Percentiles rank a stretch among this genome's conserved stretches.
phyloP scores from a whole-genome alignment of 2,329 filamentous ascomycete genomes.

The Dothistroma pini region DNA sequence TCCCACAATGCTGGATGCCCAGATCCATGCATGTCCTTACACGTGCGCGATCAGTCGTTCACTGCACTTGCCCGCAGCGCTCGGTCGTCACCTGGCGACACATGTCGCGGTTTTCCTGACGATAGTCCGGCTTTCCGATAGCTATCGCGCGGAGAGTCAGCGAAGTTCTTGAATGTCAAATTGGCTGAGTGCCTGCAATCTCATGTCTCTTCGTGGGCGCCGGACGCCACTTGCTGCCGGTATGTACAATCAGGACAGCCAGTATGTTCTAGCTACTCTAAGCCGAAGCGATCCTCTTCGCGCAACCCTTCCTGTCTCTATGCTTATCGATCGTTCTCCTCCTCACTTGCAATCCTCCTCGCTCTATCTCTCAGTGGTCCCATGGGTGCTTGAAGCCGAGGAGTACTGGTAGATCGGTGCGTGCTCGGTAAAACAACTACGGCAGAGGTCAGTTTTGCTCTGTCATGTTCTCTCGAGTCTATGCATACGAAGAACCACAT shows the following conservation, averaged over 20 bases:
- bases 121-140: too few relatives aligned
- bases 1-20: not conserved
- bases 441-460: constrained; percentile 7
- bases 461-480: not conserved
- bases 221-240: not conserved
- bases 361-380: constrained; percentile 65
- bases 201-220: not conserved
- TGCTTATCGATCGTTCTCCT: not conserved
- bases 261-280: not conserved
- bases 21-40: not conserved
- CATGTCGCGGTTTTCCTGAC: not conserved
- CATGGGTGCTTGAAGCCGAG: constrained; percentile 95
- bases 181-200: not conserved
- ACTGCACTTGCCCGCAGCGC: not conserved
- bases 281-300: not conserved
- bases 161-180: not conserved
- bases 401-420: constrained; percentile 89
- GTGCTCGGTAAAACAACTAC: constrained; percentile 91
- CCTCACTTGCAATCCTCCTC: not conserved
- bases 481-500: constrained; percentile 94
- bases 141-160: not conserved
- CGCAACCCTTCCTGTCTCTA: too few relatives aligned
- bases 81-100: not conserved
- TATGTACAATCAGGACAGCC: not conserved
- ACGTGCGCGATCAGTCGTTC: not conserved